phyloP scores from a whole-genome alignment of 164 flowering plant species.

The Hamamelis virginiana region DNA sequence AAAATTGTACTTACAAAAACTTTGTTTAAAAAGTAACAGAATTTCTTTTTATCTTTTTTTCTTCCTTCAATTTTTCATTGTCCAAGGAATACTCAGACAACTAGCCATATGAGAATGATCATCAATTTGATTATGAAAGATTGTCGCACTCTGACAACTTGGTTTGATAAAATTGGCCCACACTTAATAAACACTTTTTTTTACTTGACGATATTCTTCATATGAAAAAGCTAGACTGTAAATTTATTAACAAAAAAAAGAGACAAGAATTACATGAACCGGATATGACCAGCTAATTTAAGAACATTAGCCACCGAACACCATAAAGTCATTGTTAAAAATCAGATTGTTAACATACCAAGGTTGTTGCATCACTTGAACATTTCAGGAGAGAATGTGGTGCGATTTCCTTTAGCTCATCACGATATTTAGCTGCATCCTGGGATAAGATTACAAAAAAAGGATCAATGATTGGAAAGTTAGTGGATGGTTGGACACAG shows the following conservation, averaged over 20 bases:
- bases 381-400: slow-evolving; percentile 76
- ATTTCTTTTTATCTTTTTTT: no score
- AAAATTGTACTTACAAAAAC: no score
- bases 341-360: slow-evolving; percentile 41
- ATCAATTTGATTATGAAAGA: background rate
- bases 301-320: no score
- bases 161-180: background rate
- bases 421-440: slow-evolving; percentile 83
- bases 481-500: background rate
- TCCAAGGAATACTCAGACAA: no score
- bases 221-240: no score
- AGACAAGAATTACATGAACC: no score
- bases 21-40: background rate
- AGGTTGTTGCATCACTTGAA: slow-evolving; percentile 86
- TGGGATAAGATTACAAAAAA: slow-evolving; percentile 19
- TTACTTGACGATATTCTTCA: no score
- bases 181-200: no score
- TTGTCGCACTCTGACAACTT: no score
- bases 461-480: background rate
- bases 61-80: no score
- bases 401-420: slow-evolving; percentile 70
- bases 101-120: background rate
- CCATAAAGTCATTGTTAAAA: background rate
- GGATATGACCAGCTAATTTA: no score
- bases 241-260: no score